Conservation (phyloP, 2,329 filamentous ascomycete species). For the Colletotrichum siamense region DNA sequence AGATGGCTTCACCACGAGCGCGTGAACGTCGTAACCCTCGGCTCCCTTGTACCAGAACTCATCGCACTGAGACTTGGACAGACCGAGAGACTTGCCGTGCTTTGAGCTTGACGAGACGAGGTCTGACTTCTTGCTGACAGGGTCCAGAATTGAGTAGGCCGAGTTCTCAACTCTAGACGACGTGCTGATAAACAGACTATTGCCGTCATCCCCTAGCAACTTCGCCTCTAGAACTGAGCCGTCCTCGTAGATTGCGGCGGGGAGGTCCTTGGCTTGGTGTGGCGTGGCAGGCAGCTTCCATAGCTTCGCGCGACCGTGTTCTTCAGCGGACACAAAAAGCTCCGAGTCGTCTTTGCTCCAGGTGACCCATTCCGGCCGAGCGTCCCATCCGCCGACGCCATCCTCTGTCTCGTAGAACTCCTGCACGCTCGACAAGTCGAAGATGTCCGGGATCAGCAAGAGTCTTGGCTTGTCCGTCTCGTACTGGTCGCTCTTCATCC, state of each 20-base stretch:
- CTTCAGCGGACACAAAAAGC: slow-evolving; percentile 78
- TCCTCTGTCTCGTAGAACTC: slow-evolving; percentile 68
- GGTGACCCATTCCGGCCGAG: slow-evolving; percentile 58
- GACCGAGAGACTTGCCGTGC: slow-evolving; percentile 69
- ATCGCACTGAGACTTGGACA: slow-evolving; percentile 66
- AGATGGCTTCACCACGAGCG: slow-evolving; percentile 71
- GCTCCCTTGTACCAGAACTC: slow-evolving; percentile 73
- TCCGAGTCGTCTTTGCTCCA: slow-evolving; percentile 66
- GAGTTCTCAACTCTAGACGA: slow-evolving; percentile 76
- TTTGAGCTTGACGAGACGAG: slow-evolving; percentile 69
- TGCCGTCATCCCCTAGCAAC: slow-evolving; percentile 51
- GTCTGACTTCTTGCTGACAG: slow-evolving; percentile 37
- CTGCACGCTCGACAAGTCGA: slow-evolving; percentile 60
- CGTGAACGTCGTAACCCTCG: slow-evolving; percentile 70
- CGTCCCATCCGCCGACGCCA: slow-evolving; percentile 68
- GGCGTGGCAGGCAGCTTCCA: slow-evolving; percentile 67
- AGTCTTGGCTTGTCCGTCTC: slow-evolving; percentile 80
- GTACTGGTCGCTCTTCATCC: slow-evolving; percentile 79
- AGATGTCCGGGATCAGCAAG: slow-evolving; percentile 67
- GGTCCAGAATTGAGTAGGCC: slow-evolving; percentile 66
- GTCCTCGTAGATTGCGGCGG: slow-evolving; percentile 54
- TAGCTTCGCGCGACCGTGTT: slow-evolving; percentile 65
- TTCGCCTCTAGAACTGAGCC: slow-evolving; percentile 61
- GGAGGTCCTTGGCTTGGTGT: slow-evolving; percentile 50
- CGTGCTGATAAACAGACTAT: slow-evolving; percentile 67